These are phyloP conservation scores for Exidia glandulosa DNA, from an alignment of 768 basidiomycete species.

Conservation along the genomic window DNA sequence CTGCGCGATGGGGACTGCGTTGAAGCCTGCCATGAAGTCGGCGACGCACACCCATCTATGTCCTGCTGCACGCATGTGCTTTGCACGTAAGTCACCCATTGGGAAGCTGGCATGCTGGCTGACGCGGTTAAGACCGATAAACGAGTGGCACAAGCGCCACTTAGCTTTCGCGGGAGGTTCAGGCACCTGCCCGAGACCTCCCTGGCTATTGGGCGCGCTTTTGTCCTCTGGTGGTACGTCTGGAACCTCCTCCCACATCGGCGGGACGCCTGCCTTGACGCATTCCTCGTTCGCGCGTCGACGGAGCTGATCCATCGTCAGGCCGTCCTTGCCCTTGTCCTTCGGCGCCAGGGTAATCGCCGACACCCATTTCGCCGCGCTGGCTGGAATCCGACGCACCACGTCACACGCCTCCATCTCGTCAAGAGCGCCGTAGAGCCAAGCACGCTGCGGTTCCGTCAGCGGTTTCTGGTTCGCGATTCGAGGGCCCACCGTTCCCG, in stretches of 20 bases:
- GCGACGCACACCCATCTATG: too few species aligned
- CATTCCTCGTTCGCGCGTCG: constrained; percentile 25
- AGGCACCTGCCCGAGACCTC: constrained; percentile 16
- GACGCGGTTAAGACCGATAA: constrained; percentile 18
- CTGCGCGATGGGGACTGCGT: constrained; percentile 10
- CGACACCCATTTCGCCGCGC: constrained; percentile 25
- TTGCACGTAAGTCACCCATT: constrained; percentile 25
- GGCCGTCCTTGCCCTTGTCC: constrained; percentile 18
- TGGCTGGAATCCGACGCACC: constrained; percentile 17
- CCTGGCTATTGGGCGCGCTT: background rate
- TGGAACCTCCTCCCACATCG: constrained; percentile 1
- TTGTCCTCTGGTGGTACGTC: constrained; percentile 14
- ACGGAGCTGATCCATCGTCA: constrained; percentile 24
- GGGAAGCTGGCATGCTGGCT: constrained; percentile 12
- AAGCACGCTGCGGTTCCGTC: constrained; percentile 22
- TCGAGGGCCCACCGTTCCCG: too few species aligned
- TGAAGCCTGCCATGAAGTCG: too few species aligned
- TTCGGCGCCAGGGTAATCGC: constrained; percentile 28
- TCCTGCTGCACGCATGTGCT: constrained; percentile 26
- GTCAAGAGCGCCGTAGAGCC: constrained; percentile 20
- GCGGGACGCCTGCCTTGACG: constrained; percentile 13
- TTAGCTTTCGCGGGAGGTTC: constrained; percentile 28
- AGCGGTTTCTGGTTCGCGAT: constrained; percentile 17
- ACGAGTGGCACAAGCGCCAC: too few species aligned
- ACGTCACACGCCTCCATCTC: constrained; percentile 25